Evolutionary conservation across 139 green algal genomes (phyloP), one percentile per base, ranked within the genome.

Genomic region (Volvox africanus): DNA sequence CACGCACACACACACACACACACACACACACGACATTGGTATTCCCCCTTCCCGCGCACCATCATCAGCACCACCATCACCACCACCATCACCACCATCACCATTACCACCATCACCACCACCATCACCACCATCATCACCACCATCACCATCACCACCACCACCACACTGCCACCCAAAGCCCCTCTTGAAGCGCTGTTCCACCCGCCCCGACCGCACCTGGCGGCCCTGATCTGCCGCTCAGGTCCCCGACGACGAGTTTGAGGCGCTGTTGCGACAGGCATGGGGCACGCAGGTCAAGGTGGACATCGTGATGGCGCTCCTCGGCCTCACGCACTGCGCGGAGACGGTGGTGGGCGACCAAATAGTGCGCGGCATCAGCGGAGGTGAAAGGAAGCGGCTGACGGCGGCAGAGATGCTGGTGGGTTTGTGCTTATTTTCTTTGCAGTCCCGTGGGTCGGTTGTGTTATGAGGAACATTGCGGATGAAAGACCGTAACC

Each of bases 321-420:
- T 93, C 81, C 17, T 93, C 61, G 87, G 87, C 6, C 71, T 93
- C 67, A 32, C 28, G 3, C 91, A 92, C 87, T 92, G 87, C 80
- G n/a, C 61, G 33, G 93, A 97, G 81, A 98, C 96, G 28, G n/a
- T 95, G 35, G 95, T 98, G 35, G 97, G 97, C 0, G 94, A 90
- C 87, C 75, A 91, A 73, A 91, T 97, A 89, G 33, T 96, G 73
- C 92, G 97, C 1, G 97, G 97, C 81, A 93, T 98, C 80, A 96
- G 91, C 61, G 97, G 97, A 6, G 97, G 96, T 1, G 95, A 98
- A 95, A 92, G 94, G 61, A 96, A 98, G 91, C 92, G 97, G 12
- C 91, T 98, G 19, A 98, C 96, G 0, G 95, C 92, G 28, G 96
- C 93, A 21, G 96, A 98, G 93, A 97, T 97, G 92, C 91, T 97